Base-by-base conservation (phyloP, 2,329 filamentous ascomycete species). In the Claviceps africana region DNA sequence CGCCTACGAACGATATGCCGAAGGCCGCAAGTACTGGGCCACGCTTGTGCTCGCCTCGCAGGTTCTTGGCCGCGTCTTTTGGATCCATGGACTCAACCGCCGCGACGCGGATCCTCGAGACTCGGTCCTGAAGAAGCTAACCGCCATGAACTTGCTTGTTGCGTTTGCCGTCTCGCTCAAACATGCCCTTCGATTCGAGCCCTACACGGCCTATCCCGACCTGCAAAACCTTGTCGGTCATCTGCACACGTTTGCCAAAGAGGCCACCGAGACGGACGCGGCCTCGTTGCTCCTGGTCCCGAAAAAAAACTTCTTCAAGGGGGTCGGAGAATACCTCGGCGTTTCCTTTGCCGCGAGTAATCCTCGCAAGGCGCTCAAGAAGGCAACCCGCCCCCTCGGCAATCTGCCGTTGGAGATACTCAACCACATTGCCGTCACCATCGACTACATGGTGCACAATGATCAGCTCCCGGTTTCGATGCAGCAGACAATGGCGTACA, bases 391-490 rank as follows among this genome's bases (percentile, higher is more conserved):
- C 58, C 86, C 87, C 1, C 74, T 91, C 13, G 88, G 88, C 51
- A 90, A 94, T 65, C 73, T 91, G n/a, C 88, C 88, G 0, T 73
- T 91, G 9, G 88, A 94, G 64, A 86, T 93, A 51, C 72, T 93
- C 31, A 84, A 77, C 62, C 83, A 91, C 63, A 67, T 93, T 4
- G 78, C 79, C 21, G 69, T 80, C 25, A 85, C 85, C 56, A 67
- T 86, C 33, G 82, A 88, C 58, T 73, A 74, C 49, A 69, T 82
- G 55, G 72, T 83, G 48, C 63, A 67, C 31, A 74, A 78, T 44
- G 73, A 73, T 10, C 79, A 78, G 48, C 70, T 85, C 31, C 67
- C 72, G 13, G 65, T 80, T 21, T 71, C 75, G 42, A 75, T 79
- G 65, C 77, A 80, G 59, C 80, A 83, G 63, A 80, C 77, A 11